Evolutionary conservation across 169 alveolate species (phyloP).

Genomic region (Eimeria necatrix): DNA sequence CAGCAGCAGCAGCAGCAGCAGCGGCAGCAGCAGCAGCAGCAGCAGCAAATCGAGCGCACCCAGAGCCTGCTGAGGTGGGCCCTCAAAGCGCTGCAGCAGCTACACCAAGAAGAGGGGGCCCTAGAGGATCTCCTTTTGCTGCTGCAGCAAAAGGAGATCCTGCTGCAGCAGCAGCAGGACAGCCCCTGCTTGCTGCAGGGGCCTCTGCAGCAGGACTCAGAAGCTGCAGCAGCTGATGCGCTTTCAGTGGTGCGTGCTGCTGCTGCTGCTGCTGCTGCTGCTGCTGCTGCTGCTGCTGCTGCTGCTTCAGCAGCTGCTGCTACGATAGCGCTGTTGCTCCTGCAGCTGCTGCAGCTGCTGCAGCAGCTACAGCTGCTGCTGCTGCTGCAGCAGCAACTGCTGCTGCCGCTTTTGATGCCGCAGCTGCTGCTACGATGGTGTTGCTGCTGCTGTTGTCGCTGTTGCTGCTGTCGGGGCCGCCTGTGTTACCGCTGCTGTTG

Average conservation of each 20-base stretch:
- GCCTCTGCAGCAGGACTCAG: not conserved
- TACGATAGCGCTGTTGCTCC: no score
- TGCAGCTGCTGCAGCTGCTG: no score
- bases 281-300: not conserved
- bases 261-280: not conserved
- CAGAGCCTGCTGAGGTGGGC: not conserved
- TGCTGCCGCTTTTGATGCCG: no score
- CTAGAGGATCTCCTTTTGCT: not conserved
- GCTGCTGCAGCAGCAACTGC: no score
- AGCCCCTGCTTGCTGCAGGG: no score
- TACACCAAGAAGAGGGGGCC: not conserved
- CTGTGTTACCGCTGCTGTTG: no score
- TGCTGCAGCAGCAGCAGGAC: not conserved
- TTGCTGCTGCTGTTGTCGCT: no score
- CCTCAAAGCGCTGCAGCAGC: slow-evolving; percentile 17
- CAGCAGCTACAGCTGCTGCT: no score
- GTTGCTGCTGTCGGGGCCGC: no score
- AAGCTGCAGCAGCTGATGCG: not conserved
- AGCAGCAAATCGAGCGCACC: not conserved
- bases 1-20: slow-evolving; percentile 8
- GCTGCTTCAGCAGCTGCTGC: no score
- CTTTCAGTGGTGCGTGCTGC: not conserved
- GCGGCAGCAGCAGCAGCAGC: not conserved
- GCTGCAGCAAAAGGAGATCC: not conserved
- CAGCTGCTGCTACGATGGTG: no score